Evolutionary conservation across 1,139 yeast genomes (phyloP), one percentile per base, ranked within the genome.

Genomic region (Candida labiduridarum): DNA sequence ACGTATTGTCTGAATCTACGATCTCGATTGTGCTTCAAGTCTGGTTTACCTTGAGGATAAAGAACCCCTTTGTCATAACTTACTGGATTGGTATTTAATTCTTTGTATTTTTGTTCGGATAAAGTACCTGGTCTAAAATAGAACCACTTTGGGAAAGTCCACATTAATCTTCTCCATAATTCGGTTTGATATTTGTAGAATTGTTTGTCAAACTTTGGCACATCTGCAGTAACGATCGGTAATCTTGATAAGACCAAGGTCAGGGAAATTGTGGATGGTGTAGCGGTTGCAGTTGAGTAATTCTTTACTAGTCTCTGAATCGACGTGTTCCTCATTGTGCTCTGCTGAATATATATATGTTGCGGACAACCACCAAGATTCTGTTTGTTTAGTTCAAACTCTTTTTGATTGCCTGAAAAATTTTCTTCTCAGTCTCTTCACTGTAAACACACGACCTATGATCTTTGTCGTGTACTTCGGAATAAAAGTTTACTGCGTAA

Each of bases 111-210:
- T 66, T 91, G 89, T 65, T 91, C 97, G 9, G 96, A 83, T 56
- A 94, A 75, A 1, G 98, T 87, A 55, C 98, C 98, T 60, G 82
- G 87, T 66, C 88, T 89, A 74, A 87, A 94, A 74, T 91, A 95
- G 67, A 84, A 92, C 82, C 92, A 91, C 59, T 87, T 85, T 5
- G 99, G 98, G 68, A 94, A 94, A 0, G 98, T 91, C 96, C 97
- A 91, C 96, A 92, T 91, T 58, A 94, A 78, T 64, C 98, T 80
- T 62, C 85, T 85, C 78, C 92, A 92, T 54, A 94, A 78, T 65
- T 89, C 96, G 53, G 83, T 82, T 69, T 92, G 96, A 67, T 95
- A 95, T 52, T 83, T 77, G 67, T 87, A 89, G 69, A 87, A 94
- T 50, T 84, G 85, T 54, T 76, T 66, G 63, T 91, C 97, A 59